Conservation (phyloP, 768 basidiomycete species). For the Lactarius trivialis region DNA sequence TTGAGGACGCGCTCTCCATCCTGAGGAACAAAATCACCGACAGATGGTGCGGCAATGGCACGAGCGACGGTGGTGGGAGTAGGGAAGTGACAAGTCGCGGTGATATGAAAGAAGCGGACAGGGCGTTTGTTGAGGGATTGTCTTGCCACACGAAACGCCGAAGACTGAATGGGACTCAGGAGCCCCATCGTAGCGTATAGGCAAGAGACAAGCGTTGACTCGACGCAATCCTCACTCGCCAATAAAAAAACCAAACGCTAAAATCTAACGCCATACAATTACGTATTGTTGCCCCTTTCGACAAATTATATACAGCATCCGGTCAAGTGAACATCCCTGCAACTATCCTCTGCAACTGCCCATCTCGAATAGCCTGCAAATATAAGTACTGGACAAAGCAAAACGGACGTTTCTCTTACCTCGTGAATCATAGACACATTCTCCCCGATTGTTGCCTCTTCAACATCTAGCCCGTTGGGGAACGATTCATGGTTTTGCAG, state of each 20-base stretch:
- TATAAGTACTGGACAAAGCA: neutral
- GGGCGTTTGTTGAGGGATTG: neutral
- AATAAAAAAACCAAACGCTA: neutral
- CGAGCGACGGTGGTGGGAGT: slow-evolving; percentile 16
- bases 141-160: neutral
- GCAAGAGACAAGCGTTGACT: neutral
- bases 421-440: slow-evolving; percentile 73
- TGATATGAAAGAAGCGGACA: slow-evolving; percentile 11
- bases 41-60: slow-evolving; percentile 29
- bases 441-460: slow-evolving; percentile 63
- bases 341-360: slow-evolving; percentile 52
- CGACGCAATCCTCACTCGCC: neutral
- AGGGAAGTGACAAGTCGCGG: slow-evolving; percentile 5
- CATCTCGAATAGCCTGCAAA: slow-evolving; percentile 54
- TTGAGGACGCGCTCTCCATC: slow-evolving; percentile 68
- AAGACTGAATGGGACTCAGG: slow-evolving; percentile 14
- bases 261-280: neutral
- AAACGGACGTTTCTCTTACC: slow-evolving; percentile 26
- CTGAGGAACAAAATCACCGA: slow-evolving; percentile 26
- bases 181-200: slow-evolving; percentile 18
- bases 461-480: slow-evolving; percentile 56
- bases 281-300: neutral
- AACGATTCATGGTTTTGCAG: slow-evolving; percentile 59
- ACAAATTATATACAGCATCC: neutral
- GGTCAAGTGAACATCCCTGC: slow-evolving; percentile 40